Percentiles rank a stretch among this genome's conserved stretches.
Evolutionary conservation across 2,329 filamentous ascomycete genomes (phyloP).

Genomic region (Colletotrichum orchidophilum): DNA sequence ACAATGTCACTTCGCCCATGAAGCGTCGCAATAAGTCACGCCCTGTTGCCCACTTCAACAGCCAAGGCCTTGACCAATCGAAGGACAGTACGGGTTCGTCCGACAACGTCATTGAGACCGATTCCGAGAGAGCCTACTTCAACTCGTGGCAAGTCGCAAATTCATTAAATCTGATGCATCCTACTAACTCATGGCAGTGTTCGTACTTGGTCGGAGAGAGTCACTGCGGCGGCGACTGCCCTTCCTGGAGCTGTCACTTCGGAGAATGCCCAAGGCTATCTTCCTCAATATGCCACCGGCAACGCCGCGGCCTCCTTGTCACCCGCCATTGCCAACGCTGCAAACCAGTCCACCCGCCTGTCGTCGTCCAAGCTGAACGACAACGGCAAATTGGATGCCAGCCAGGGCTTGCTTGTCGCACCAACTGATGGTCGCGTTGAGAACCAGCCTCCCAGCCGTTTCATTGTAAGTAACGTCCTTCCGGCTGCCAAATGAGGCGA

Average conservation of each 20-base stretch:
- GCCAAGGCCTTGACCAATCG: slow-evolving; percentile 24
- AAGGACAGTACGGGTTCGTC: slow-evolving; percentile 21
- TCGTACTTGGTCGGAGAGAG: slow-evolving; percentile 47
- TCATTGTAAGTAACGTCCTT: neutral
- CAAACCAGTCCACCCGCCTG: slow-evolving; percentile 42
- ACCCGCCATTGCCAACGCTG: slow-evolving; percentile 53
- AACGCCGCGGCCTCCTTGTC: slow-evolving; percentile 61
- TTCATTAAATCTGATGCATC: no score
- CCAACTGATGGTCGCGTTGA: slow-evolving; percentile 51
- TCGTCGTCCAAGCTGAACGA: slow-evolving; percentile 41
- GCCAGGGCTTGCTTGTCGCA: slow-evolving; percentile 29
- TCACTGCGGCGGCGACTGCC: slow-evolving; percentile 56
- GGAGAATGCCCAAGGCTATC: slow-evolving; percentile 62
- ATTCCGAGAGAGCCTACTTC: slow-evolving; percentile 59
- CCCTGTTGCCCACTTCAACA: slow-evolving; percentile 27
- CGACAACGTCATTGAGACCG: slow-evolving; percentile 45
- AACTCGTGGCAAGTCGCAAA: slow-evolving; percentile 37
- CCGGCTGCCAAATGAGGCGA: neutral
- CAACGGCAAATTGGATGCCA: slow-evolving; percentile 34
- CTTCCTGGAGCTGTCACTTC: slow-evolving; percentile 61
- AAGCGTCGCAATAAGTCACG: slow-evolving; percentile 23
- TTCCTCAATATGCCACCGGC: slow-evolving; percentile 60
- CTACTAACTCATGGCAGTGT: neutral
- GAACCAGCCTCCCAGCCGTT: slow-evolving; percentile 51
- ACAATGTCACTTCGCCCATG: slow-evolving; percentile 32